Conservation (phyloP, 169 alveolate species). For the Nephromyces sp. region DNA sequence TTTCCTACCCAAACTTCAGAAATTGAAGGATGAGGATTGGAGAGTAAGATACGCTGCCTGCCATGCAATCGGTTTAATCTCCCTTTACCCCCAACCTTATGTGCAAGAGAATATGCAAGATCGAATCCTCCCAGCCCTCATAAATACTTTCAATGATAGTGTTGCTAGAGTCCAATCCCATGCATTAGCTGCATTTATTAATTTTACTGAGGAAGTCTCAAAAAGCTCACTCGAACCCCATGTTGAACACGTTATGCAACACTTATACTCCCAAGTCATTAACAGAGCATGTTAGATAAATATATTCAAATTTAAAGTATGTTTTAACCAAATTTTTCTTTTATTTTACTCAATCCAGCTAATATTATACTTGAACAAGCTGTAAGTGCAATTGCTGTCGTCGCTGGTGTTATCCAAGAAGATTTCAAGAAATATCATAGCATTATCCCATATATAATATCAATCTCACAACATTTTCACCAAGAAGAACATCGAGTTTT, state of each 20-base stretch:
- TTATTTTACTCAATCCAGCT: slow-evolving; percentile 9
- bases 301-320: too few species aligned
- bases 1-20: slow-evolving; percentile 4
- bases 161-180: slow-evolving; percentile 73
- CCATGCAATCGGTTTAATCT: slow-evolving; percentile 79
- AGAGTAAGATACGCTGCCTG: slow-evolving; percentile 83
- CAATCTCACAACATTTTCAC: slow-evolving; percentile 27
- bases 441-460: slow-evolving; percentile 50
- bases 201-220: slow-evolving; percentile 77
- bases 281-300: too few species aligned
- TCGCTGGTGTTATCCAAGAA: slow-evolving; percentile 80
- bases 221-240: slow-evolving; percentile 63
- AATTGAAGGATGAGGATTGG: slow-evolving; percentile 62
- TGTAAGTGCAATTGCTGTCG: slow-evolving; percentile 76
- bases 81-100: slow-evolving; percentile 78
- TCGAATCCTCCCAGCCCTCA: slow-evolving; percentile 61
- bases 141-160: slow-evolving; percentile 65
- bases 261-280: slow-evolving; percentile 53
- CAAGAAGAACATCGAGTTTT: slow-evolving; percentile 65
- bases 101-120: slow-evolving; percentile 50
- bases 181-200: slow-evolving; percentile 79
- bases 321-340: too few species aligned
- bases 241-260: slow-evolving; percentile 62
- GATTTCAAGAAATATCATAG: slow-evolving; percentile 66
- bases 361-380: slow-evolving; percentile 54